Conservation (phyloP, 495 filamentous ascomycete genomes). For the Trichoderma reesei region DNA sequence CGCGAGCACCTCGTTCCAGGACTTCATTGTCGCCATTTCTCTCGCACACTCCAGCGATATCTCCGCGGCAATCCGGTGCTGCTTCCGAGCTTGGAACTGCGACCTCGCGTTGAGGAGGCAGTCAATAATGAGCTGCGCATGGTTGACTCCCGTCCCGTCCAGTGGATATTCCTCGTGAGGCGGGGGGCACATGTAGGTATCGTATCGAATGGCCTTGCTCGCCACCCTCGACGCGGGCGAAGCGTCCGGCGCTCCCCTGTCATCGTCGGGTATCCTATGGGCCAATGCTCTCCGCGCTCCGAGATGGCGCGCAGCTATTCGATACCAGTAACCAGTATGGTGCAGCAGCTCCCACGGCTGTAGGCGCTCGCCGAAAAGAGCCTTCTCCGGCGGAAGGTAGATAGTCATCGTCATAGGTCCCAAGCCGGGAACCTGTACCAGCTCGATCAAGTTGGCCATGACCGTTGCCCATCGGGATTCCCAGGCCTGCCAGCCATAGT, state of each 20-base stretch:
- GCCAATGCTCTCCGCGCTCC: constrained; percentile 51
- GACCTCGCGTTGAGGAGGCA: constrained; percentile 49
- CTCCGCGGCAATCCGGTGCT: constrained; percentile 56
- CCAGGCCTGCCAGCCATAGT: constrained; percentile 85
- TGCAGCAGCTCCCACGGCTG: constrained; percentile 74
- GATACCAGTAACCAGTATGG: constrained; percentile 82
- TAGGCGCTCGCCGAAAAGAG: constrained; percentile 52
- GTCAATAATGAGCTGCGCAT: constrained; percentile 51
- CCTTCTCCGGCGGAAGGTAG: constrained; percentile 60
- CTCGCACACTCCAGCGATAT: constrained; percentile 59
- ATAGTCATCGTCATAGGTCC: constrained; percentile 26
- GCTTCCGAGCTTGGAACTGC: constrained; percentile 55
- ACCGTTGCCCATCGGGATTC: constrained; percentile 71
- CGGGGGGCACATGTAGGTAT: constrained; percentile 75
- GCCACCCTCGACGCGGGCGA: constrained; percentile 60
- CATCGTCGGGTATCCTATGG: constrained; percentile 60
- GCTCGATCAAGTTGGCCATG: constrained; percentile 72
- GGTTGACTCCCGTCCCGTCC: constrained; percentile 48
- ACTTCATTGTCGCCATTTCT: constrained; percentile 50
- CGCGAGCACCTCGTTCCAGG: constrained; percentile 57
- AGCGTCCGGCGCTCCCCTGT: constrained; percentile 54
- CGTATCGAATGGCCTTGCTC: constrained; percentile 61
- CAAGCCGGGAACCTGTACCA: constrained; percentile 41
- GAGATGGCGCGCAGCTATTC: constrained; percentile 56
- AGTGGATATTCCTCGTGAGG: constrained; percentile 62